Evolutionary conservation across 352 stramenopile genomes (phyloP).

Genomic region (Pythium phragmiticola): DNA sequence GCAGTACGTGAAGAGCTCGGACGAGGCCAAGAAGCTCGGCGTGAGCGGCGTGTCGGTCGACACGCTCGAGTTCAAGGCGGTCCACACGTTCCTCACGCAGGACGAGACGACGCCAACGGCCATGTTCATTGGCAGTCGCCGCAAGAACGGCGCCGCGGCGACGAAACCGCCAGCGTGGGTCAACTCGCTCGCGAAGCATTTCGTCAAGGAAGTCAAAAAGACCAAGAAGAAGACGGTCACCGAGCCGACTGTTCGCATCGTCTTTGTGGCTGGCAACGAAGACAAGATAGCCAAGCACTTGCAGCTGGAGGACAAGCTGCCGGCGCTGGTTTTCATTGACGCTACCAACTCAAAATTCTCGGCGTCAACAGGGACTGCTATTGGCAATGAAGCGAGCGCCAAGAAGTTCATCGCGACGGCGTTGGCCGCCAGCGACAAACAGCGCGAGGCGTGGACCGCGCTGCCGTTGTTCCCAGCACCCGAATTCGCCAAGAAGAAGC

Average conservation of each 20-base stretch:
- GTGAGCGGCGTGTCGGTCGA: slow-evolving; percentile 47
- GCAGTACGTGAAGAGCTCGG: slow-evolving; percentile 68
- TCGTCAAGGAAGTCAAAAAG: slow-evolving; percentile 41
- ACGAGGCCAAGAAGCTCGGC: slow-evolving; percentile 65
- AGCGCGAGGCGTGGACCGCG: slow-evolving; percentile 30
- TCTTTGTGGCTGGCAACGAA: slow-evolving; percentile 61
- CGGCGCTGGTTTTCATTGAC: slow-evolving; percentile 62
- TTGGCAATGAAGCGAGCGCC: slow-evolving; percentile 44
- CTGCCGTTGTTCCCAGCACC: slow-evolving; percentile 67
- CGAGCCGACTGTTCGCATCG: slow-evolving; percentile 35
- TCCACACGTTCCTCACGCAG: slow-evolving; percentile 59
- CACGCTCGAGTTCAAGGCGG: slow-evolving; percentile 47
- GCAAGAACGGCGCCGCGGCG: slow-evolving; percentile 48
- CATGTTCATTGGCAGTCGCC: slow-evolving; percentile 62
- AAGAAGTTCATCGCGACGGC: slow-evolving; percentile 61
- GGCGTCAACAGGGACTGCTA: slow-evolving; percentile 25
- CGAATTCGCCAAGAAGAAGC: slow-evolving; percentile 73
- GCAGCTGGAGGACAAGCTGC: slow-evolving; percentile 52
- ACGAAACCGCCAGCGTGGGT: slow-evolving; percentile 55
- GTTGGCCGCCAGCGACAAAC: slow-evolving; percentile 31
- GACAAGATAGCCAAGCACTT: slow-evolving; percentile 71
- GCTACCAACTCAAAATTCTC: slow-evolving; percentile 46
- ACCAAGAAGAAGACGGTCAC: slow-evolving; percentile 54
- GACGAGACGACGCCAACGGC: slow-evolving; percentile 49
- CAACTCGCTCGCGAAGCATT: slow-evolving; percentile 51